Percentiles rank a stretch among this genome's conserved stretches.
phyloP scores from a whole-genome alignment of 805 yeast species.

The Lipomyces kockii region DNA sequence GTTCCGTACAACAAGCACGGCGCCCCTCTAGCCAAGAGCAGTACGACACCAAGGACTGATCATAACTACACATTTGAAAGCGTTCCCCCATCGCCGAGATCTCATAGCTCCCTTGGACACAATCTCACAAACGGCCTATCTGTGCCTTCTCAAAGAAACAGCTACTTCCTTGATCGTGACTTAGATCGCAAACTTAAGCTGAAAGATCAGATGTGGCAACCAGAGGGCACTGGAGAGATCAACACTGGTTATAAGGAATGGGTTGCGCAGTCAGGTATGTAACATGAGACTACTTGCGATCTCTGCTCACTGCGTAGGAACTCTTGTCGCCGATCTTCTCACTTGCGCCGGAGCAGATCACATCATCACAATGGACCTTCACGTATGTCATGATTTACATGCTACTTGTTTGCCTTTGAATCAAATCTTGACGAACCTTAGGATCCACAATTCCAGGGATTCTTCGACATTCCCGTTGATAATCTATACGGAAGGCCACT shows the following conservation, averaged over 20 bases:
- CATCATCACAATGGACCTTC: constrained; percentile 95
- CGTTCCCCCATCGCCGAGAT: constrained; percentile 47
- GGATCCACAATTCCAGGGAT: constrained; percentile 98
- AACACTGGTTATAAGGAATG: constrained; percentile 85
- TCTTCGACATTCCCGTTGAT: constrained; percentile 94
- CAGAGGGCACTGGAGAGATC: constrained; percentile 35
- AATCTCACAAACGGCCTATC: constrained; percentile 2
- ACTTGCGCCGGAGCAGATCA: constrained; percentile 96
- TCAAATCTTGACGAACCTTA: background rate
- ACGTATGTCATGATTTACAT: constrained; percentile 42
- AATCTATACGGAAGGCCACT: constrained; percentile 88
- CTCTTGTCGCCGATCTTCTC: constrained; percentile 82
- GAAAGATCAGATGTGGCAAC: constrained; percentile 20
- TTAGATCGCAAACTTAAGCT: constrained; percentile 19
- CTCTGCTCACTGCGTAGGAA: constrained; percentile 48
- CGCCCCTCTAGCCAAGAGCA: constrained; percentile 60
- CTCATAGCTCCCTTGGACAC: constrained; percentile 21
- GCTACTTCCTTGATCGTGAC: constrained; percentile 26
- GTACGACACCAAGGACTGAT: constrained; percentile 20
- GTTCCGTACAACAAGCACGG: constrained; percentile 80
- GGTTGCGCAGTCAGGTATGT: constrained; percentile 81
- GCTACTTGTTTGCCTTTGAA: background rate
- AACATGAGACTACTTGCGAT: background rate
- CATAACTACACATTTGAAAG: constrained; percentile 54
- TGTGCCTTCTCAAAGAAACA: constrained; percentile 18